Evolutionary conservation across 129 eudicot genomes (phyloP).

Genomic region (Arctium lappa): DNA sequence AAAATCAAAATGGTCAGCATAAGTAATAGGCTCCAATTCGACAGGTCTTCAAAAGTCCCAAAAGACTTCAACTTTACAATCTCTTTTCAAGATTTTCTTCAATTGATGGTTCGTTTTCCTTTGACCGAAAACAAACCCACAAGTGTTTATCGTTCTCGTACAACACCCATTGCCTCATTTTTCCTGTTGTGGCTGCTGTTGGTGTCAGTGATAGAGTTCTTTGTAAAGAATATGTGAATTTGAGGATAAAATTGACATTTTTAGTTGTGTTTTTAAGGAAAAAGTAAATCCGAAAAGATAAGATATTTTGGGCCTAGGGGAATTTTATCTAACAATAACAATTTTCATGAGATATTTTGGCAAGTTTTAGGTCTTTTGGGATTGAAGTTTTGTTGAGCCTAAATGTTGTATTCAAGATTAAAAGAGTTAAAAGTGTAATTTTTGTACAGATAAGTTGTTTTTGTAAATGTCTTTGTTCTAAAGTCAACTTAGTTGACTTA

Average conservation of each 20-base stretch:
- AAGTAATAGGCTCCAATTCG: constrained; percentile 55
- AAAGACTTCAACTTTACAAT: constrained; percentile 44
- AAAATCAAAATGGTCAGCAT: constrained; percentile 64
- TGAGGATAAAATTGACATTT: constrained; percentile 74
- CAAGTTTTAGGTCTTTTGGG: not conserved
- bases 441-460: too few relatives aligned
- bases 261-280: not conserved
- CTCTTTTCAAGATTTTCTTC: constrained; percentile 42
- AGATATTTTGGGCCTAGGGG: constrained; percentile 28
- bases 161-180: constrained; percentile 34
- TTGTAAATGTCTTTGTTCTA: too few relatives aligned
- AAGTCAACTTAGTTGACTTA: too few relatives aligned
- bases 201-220: constrained; percentile 47
- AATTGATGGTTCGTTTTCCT: constrained; percentile 28
- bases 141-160: constrained; percentile 22
- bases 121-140: constrained; percentile 47
- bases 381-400: not conserved
- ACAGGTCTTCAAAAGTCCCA: constrained; percentile 70
- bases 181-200: constrained; percentile 37
- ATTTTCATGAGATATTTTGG: not conserved
- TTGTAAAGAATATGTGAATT: constrained; percentile 58
- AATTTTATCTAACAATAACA: not conserved
- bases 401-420: too few relatives aligned
- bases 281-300: constrained; percentile 23
- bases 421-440: too few relatives aligned